A percentile compares a stretch with the other conserved stretches of the same genome.
These are phyloP conservation scores for Ogataea saltuana DNA, from an alignment of 805 yeast species.

Conservation along the genomic window DNA sequence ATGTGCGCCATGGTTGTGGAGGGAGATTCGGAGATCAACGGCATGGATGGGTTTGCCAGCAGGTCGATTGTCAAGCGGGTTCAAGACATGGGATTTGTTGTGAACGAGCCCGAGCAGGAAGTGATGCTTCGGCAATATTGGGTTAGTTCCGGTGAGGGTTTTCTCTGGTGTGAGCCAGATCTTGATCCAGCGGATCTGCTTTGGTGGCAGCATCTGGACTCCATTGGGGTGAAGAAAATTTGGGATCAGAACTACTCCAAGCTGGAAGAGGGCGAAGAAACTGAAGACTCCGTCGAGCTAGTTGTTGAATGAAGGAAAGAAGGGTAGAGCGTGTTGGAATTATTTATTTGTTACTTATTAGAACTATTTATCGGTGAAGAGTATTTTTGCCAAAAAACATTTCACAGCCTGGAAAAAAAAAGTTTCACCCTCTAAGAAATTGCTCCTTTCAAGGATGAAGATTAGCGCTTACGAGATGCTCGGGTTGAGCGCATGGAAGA, in stretches of 20 bases:
- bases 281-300: constrained; percentile 13
- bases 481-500: too few relatives aligned
- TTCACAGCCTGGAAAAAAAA: too few relatives aligned
- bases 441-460: too few relatives aligned
- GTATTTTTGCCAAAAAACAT: too few relatives aligned
- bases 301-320: not conserved
- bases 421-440: too few relatives aligned
- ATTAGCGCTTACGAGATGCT: too few relatives aligned
- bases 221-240: constrained; percentile 32
- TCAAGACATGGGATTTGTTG: constrained; percentile 39
- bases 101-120: constrained; percentile 63
- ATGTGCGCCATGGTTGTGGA: constrained; percentile 67
- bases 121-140: constrained; percentile 76
- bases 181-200: constrained; percentile 77
- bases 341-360: not conserved
- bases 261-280: constrained; percentile 22
- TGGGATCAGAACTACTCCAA: constrained; percentile 31
- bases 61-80: constrained; percentile 32
- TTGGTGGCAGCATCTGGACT: constrained; percentile 36
- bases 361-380: too few relatives aligned
- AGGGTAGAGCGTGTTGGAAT: not conserved
- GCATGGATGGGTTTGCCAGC: constrained; percentile 43
- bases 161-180: constrained; percentile 89
- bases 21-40: constrained; percentile 57
- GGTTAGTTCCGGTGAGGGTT: constrained; percentile 84